phyloP scores from a whole-genome alignment of 371 early-diverging fungal genomes.

The Circinella umbellata region DNA sequence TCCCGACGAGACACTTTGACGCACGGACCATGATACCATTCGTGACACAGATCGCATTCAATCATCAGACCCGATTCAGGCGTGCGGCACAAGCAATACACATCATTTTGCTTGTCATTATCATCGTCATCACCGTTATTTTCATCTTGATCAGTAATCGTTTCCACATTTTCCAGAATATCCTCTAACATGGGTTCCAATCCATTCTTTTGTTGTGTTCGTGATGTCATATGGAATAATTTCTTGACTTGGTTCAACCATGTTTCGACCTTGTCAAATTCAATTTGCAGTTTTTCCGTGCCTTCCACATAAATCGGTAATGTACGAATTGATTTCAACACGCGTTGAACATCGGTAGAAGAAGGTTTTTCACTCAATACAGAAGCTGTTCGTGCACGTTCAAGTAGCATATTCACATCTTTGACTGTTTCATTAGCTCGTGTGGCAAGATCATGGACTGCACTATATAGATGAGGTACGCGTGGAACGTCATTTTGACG shows the following conservation, averaged over 20 bases:
- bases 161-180: constrained; percentile 15
- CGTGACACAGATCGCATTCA: constrained; percentile 80
- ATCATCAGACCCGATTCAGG: constrained; percentile 74
- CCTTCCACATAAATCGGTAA: constrained; percentile 17
- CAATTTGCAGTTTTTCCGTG: constrained; percentile 7
- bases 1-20: constrained; percentile 65
- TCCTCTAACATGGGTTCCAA: constrained; percentile 15
- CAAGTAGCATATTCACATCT: constrained; percentile 6
- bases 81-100: constrained; percentile 67
- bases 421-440: constrained; percentile 13
- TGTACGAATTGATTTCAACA: constrained; percentile 16
- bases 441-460: constrained; percentile 16
- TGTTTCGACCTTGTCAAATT: constrained; percentile 15
- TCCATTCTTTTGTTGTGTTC: constrained; percentile 12
- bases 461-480: constrained; percentile 14
- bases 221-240: not conserved
- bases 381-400: constrained; percentile 7
- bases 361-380: constrained; percentile 17
- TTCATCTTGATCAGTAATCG: constrained; percentile 13
- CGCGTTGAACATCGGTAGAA: constrained; percentile 6
- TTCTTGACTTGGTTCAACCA: constrained; percentile 16
- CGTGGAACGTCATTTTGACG: constrained; percentile 12
- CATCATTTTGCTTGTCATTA: constrained; percentile 2
- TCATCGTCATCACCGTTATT: too few species aligned
- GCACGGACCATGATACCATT: constrained; percentile 82